Evolutionary conservation across 129 eudicot genomes (phyloP), one percentile per base, ranked within the genome.

Genomic region (Dittrichia graveolens): DNA sequence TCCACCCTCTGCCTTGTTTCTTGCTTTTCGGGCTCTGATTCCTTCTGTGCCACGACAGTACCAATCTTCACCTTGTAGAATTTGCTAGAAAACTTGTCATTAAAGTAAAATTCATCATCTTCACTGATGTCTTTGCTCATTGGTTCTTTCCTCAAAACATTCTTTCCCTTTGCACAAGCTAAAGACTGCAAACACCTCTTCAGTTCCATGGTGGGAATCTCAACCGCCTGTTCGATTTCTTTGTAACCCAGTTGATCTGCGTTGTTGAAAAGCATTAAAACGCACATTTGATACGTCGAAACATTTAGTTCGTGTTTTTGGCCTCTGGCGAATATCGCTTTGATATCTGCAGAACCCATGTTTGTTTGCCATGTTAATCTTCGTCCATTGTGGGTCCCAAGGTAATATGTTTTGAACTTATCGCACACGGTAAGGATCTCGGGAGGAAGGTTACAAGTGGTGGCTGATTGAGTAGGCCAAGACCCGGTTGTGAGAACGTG

Each of bases 331-430:
- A 84, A 84, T 16, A 76, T 81, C 7, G 83, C 89, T 59, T 84
- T 84, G 18, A 84, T 59, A 60, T 84, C 89, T 0, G 89, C 89
- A 31, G 83, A 73, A 4, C 89, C 89, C 89, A 84, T 84, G 70
- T 84, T 84, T 34, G 89, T 78, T 70, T 84, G 89, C 89, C 85
- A 84, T 12, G 89, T 74, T 12, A 84, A 58, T 46, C 89, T 75
- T 46, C 89, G 83, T n/a, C 89, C 89, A 4, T 75, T 73, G 79
- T 84, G 89, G 60, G 89, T 81, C 76, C 89, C 89, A 4, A 84
- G 89, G 81, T 84, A 84, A 62, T 80, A 84, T 3, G 80, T 81
- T 4, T 75, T 75, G 81, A 84, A 84, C 73, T 78, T 84, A 2
- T 84, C 76, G 14, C 85, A 81, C 13, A 84, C 83, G 1, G 81